A percentile compares a stretch with the other conserved stretches of the same genome.
These are phyloP conservation scores for Fraxinus dipetala DNA, from an alignment of 305 asterid genomes.

Conservation along the genomic window DNA sequence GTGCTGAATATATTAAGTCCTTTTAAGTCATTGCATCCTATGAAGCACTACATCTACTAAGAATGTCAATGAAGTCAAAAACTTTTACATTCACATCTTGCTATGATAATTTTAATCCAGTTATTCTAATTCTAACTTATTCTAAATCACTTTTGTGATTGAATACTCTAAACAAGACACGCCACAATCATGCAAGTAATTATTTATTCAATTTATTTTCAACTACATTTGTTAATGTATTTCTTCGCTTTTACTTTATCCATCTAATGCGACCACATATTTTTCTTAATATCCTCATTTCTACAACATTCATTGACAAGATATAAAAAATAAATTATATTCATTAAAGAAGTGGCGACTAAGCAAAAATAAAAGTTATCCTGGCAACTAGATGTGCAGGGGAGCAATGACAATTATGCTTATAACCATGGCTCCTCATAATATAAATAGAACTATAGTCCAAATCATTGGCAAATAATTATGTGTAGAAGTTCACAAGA, in stretches of 20 bases:
- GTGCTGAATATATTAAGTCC: not conserved
- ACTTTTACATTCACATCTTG: not conserved
- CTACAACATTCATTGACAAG: not conserved
- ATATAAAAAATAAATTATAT: not conserved
- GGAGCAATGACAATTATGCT: not conserved
- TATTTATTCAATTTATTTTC: not conserved
- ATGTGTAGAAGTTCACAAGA: constrained; percentile 8
- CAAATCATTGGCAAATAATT: not conserved
- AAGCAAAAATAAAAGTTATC: not conserved
- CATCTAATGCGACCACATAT: not conserved
- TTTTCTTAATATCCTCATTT: not conserved
- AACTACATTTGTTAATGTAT: not conserved
- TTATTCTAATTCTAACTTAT: not conserved
- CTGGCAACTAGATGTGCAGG: not conserved
- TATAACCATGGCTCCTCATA: not conserved
- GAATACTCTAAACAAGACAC: not conserved
- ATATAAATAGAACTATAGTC: not conserved
- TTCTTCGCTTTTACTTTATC: not conserved
- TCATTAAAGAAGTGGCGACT: not conserved
- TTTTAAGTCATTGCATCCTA: not conserved
- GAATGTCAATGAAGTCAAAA: not conserved
- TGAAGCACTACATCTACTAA: not conserved
- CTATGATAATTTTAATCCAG: not conserved
- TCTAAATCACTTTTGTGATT: not conserved
- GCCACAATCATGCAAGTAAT: not conserved